phyloP scores from a whole-genome alignment of 306 rosid species.

The Rosa multiflora region DNA sequence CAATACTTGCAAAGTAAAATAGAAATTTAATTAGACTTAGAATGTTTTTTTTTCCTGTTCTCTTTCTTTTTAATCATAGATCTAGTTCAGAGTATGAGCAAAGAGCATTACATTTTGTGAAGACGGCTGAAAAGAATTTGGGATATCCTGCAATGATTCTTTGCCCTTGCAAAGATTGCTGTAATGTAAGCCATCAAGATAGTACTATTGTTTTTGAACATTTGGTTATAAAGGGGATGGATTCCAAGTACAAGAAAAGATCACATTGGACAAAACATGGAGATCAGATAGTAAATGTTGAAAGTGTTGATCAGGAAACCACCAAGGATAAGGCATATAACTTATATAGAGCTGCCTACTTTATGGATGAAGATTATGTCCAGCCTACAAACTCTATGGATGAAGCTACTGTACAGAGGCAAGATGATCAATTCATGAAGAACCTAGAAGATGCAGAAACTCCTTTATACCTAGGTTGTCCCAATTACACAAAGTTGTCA shows the following conservation, averaged over 20 bases:
- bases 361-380: not conserved
- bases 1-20: not conserved
- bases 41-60: no score
- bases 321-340: not conserved
- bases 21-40: not conserved
- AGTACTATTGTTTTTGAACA: not conserved
- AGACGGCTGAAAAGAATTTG: not conserved
- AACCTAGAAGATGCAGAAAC: not conserved
- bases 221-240: not conserved
- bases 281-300: not conserved
- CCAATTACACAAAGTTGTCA: constrained; percentile 3
- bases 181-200: not conserved
- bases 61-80: not conserved
- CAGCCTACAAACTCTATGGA: not conserved
- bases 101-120: not conserved
- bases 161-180: not conserved
- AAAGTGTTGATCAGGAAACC: not conserved
- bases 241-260: not conserved
- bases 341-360: not conserved
- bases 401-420: not conserved
- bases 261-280: not conserved
- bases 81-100: not conserved
- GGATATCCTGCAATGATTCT: not conserved
- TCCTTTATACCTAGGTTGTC: not conserved
- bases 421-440: not conserved